Evolutionary conservation across 2,329 filamentous ascomycete species (phyloP).

Genomic region (Neoarthrinium moseri): DNA sequence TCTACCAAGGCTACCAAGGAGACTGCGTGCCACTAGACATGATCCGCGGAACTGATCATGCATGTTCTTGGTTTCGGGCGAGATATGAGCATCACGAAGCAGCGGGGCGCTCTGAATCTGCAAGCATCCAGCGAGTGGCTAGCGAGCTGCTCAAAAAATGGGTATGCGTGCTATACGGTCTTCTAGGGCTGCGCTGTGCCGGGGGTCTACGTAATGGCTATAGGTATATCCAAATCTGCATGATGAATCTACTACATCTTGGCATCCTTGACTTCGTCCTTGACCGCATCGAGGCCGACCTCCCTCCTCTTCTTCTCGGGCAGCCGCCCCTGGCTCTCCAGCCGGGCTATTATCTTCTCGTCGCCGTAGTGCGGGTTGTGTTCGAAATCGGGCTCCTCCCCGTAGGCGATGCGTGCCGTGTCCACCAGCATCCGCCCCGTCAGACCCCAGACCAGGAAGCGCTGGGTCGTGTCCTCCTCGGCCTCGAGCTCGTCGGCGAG

Average conservation of each 20-base stretch:
- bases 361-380: constrained; percentile 55
- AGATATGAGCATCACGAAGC: neutral
- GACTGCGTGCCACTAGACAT: constrained; percentile 77
- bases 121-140: too few species aligned
- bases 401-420: constrained; percentile 81
- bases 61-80: neutral
- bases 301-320: constrained; percentile 42
- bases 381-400: constrained; percentile 80
- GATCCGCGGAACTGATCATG: neutral
- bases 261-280: constrained; percentile 34
- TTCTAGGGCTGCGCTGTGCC: too few species aligned
- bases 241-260: constrained; percentile 34
- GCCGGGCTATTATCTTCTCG: constrained; percentile 45
- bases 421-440: constrained; percentile 89
- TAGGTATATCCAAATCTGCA: neutral
- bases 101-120: too few species aligned
- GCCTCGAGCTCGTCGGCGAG: constrained; percentile 23
- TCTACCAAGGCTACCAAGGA: constrained; percentile 73
- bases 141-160: too few species aligned
- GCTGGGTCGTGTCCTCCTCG: constrained; percentile 44
- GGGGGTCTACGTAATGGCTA: too few species aligned
- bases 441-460: constrained; percentile 93
- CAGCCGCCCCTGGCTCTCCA: constrained; percentile 43
- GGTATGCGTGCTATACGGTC: too few species aligned
- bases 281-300: constrained; percentile 28